Evolutionary conservation across 2,329 filamentous ascomycete species (phyloP), one percentile per base, ranked within the genome.

Genomic region (Hyphodiscus sp.): DNA sequence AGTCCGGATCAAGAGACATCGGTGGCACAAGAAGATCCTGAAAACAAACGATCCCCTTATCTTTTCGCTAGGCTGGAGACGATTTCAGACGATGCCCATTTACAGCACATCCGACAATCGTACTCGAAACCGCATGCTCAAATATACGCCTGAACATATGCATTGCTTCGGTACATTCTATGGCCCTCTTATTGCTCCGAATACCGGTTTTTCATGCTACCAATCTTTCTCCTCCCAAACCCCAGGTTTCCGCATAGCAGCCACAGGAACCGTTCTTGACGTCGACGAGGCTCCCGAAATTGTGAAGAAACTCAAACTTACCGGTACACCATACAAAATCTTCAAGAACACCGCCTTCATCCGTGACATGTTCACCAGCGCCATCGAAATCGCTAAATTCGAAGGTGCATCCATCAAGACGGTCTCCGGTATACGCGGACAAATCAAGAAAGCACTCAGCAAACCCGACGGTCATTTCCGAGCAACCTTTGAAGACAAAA

Each of bases 301-400:
- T 61, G 94, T 99, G 71, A 99, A 99, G 81, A 99, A 99, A 78
- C 85, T 99, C 67, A 99, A 99, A 72, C 81, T 99, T 47, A 96
- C 91, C 0, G 94, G 94, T 56, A 79, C 83, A 47, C 91, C 94
- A 1, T 95, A 94, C 80, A 97, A 97, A 75, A 95, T 97, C 71
- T 97, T 95, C 82, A 96, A 96, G 73, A 99, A 99, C 75, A 99
- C 94, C 0, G 91, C 94, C 41, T 99, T 99, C 69, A 91, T 99
- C 74, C 95, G 94, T 71, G 90, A 95, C 73, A 99, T 99, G 94
- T 99, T 99, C 78, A 91, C 83, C 68, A 86, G 87, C 0, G 80
- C 90, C 0, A 83, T 99, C 43, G 94, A 99, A 69, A 94, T 99
- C 60, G 92, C 94, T 65, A 99, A 97, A 69, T 99, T 99, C 67